Base-by-base conservation (phyloP, 2,329 filamentous ascomycete genomes). In the Penicillium sp. region DNA sequence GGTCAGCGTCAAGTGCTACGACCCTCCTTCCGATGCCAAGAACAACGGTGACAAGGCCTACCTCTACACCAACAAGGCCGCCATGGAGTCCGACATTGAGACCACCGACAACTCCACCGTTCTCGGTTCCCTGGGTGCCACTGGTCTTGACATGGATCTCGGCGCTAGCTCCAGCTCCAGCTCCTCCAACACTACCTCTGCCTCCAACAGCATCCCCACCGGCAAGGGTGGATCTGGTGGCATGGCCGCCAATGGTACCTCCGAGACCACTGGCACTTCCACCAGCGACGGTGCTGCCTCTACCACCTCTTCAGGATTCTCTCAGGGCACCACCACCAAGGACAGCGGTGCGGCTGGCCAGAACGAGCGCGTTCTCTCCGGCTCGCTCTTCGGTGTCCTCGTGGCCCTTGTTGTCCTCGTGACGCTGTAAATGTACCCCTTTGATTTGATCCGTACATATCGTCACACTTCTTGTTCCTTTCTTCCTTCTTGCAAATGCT, bases 1-100 rank as follows among this genome's bases (percentile, higher is more conserved):
- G 51, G 85, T 99, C 56, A 82, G 79, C n/a, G 86, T 97, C 34
- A 78, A 92, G 63, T 99, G 94, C 86, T 97, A 90, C 80, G 83
- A 92, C 63, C 86, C 91, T 3, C 94, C 93, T 29, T 81, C 83
- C 21, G 89, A 86, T 74, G 84, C 81, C 51, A 84, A 85, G 60
- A 83, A 79, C 62, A 72, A 75, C 46, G 86, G 85, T 57, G 72
- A 71, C 63, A 81, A 81, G 59, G 87, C 87, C 22, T 99, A 97
- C 81, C 83, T 86, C 62, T 96, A 90, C 80, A 87, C 83, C 58
- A 79, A 84, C 67, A 66, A 71, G 21, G 73, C 75, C 1, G 90
- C 82, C 53, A 88, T 89, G 54, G 93, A 96, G 77, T 78, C 88
- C 73, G 90, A 91, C 1, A 83, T 97, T 54, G 77, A 86, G 49